Evolutionary conservation across 1,139 yeast genomes (phyloP).

Genomic region (Sugiyamaella grinbergsii): DNA sequence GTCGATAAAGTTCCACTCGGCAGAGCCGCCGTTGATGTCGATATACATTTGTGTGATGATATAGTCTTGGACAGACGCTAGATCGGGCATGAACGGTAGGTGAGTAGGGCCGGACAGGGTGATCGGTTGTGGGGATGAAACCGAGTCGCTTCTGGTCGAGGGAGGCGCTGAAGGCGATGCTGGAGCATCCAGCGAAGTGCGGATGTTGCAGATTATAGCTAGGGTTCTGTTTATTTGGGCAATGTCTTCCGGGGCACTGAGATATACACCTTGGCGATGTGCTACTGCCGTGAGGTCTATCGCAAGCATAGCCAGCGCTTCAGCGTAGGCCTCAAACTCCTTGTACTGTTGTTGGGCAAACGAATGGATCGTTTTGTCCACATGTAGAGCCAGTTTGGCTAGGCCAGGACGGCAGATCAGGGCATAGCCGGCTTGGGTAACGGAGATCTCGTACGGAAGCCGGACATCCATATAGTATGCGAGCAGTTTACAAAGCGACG

Average conservation of each 20-base stretch:
- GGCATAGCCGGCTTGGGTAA: slow-evolving; percentile 29
- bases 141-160: background rate
- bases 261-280: slow-evolving; percentile 23
- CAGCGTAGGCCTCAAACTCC: slow-evolving; percentile 39
- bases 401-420: slow-evolving; percentile 8
- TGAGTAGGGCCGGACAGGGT: background rate
- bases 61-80: slow-evolving; percentile 36
- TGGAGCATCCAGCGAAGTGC: too few species aligned
- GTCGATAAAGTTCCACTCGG: slow-evolving; percentile 44
- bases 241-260: slow-evolving; percentile 23
- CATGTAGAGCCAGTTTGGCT: slow-evolving; percentile 17
- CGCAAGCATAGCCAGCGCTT: slow-evolving; percentile 42
- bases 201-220: slow-evolving; percentile 21
- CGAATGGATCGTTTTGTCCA: slow-evolving; percentile 24
- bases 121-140: background rate
- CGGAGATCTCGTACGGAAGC: slow-evolving; percentile 39
- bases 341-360: slow-evolving; percentile 34
- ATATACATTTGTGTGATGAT: slow-evolving; percentile 39
- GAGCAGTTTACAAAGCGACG: slow-evolving; percentile 36
- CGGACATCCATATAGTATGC: slow-evolving; percentile 41
- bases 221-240: slow-evolving; percentile 27
- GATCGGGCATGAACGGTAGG: slow-evolving; percentile 15
- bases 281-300: slow-evolving; percentile 37
- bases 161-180: background rate
- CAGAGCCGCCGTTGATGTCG: slow-evolving; percentile 41